Evolutionary conservation across 2,329 filamentous ascomycete genomes (phyloP).

Genomic region (Colletotrichum karsti): DNA sequence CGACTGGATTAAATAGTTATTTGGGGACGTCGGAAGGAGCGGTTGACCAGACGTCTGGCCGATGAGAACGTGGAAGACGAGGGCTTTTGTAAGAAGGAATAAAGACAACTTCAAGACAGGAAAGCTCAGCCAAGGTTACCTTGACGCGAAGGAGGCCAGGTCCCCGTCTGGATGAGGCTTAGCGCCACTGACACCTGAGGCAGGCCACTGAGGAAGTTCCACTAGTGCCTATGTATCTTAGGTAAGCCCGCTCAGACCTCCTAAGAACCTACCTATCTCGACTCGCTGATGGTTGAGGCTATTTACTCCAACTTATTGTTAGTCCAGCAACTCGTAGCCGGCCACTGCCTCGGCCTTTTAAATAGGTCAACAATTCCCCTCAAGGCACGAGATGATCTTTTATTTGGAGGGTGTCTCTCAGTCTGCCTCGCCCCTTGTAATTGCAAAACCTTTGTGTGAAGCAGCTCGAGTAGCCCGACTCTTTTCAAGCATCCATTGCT

Average conservation of each 20-base stretch:
- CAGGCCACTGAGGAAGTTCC: not conserved
- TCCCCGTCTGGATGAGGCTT: not conserved
- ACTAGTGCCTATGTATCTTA: not conserved
- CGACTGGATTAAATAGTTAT: not conserved
- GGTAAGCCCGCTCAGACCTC: not conserved
- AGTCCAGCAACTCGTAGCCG: not conserved
- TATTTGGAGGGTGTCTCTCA: too few species aligned
- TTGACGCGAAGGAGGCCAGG: constrained; percentile 1
- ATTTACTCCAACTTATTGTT: not conserved
- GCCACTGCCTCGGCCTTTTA: not conserved
- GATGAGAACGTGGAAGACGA: not conserved
- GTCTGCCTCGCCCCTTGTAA: too few species aligned
- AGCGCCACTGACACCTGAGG: constrained; percentile 6
- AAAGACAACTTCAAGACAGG: not conserved
- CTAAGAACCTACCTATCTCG: too few species aligned
- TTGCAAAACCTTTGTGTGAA: too few species aligned
- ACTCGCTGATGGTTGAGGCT: too few species aligned
- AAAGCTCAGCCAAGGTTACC: constrained; percentile 1
- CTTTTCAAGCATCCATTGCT: too few species aligned
- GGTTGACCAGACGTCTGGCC: not conserved
- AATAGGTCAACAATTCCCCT: too few species aligned
- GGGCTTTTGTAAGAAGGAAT: not conserved
- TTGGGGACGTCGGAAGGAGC: not conserved
- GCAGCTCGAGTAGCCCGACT: not conserved
- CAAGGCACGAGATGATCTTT: too few species aligned